A percentile compares a stretch with the other conserved stretches of the same genome.
Evolutionary conservation across 371 early-diverging fungal species (phyloP).

Genomic region (Phascolomyces articulosus): DNA sequence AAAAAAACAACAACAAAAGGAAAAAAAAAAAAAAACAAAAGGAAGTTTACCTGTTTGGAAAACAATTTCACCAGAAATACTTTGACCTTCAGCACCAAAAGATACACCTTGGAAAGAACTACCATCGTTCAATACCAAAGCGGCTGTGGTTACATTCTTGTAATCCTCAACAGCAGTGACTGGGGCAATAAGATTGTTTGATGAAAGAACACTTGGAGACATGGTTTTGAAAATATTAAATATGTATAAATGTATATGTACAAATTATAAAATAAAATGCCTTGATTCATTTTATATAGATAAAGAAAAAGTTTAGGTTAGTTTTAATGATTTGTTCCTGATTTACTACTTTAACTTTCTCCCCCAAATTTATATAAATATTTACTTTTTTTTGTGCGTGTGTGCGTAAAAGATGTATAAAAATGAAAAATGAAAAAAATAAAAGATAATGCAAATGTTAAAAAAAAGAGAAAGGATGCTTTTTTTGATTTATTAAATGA

Average conservation of each 20-base stretch:
- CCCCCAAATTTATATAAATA: too few relatives aligned
- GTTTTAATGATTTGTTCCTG: constrained; percentile 3
- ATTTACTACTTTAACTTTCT: too few relatives aligned
- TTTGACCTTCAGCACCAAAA: constrained; percentile 87
- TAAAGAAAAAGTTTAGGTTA: background rate
- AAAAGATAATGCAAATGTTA: background rate
- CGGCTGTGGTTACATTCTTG: constrained; percentile 57
- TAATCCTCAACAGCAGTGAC: constrained; percentile 54
- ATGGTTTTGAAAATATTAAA: too few relatives aligned
- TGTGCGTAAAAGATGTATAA: too few relatives aligned
- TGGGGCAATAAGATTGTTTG: constrained; percentile 44
- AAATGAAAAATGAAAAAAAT: too few relatives aligned
- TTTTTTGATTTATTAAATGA: background rate
- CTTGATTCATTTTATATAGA: background rate
- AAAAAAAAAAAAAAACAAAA: too few relatives aligned
- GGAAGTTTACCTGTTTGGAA: constrained; percentile 88
- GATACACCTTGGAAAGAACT: constrained; percentile 86
- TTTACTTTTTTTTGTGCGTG: too few relatives aligned
- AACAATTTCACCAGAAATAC: constrained; percentile 94
- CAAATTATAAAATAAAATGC: constrained; percentile 12
- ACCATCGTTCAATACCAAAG: constrained; percentile 85
- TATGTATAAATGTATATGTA: constrained; percentile 10
- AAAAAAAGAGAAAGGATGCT: background rate
- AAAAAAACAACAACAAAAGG: too few relatives aligned
- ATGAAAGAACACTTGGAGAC: constrained; percentile 41